Conservation (phyloP, 805 yeast genomes). For the Spathaspora arborariae region DNA sequence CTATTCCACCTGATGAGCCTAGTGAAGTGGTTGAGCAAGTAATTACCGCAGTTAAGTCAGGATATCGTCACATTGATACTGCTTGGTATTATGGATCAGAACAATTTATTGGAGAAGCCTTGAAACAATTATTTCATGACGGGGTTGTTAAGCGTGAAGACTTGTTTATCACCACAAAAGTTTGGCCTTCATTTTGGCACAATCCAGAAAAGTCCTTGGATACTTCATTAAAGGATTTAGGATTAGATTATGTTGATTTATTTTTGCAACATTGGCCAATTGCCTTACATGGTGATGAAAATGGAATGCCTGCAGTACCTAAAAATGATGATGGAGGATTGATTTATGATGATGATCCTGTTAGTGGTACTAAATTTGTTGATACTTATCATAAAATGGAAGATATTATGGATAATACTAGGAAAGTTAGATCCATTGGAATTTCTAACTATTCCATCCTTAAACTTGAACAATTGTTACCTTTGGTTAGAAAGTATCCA, state of each 20-base stretch:
- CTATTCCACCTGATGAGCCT: conserved; percentile 28
- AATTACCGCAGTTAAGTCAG: conserved; percentile 37
- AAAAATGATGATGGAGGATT: conserved; percentile 29
- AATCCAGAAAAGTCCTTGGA: conserved; percentile 40
- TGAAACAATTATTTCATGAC: conserved; percentile 44
- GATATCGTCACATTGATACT: conserved; percentile 55
- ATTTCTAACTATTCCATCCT: conserved; percentile 70
- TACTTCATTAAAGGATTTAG: conserved; percentile 33
- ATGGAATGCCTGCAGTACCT: conserved; percentile 37
- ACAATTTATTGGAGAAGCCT: conserved; percentile 38
- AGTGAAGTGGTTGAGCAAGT: conserved; percentile 30
- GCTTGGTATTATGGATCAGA: conserved; percentile 51
- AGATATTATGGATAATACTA: neutral
- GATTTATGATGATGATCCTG: conserved; percentile 29
- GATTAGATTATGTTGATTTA: conserved; percentile 44
- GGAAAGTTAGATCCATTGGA: conserved; percentile 63
- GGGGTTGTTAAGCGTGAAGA: conserved; percentile 49
- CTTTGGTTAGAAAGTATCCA: conserved; percentile 45
- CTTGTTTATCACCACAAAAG: conserved; percentile 33
- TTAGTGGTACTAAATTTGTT: conserved; percentile 24
- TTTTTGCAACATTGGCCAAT: conserved; percentile 50
- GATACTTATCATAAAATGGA: conserved; percentile 20
- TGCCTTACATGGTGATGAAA: conserved; percentile 33
- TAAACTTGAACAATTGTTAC: conserved; percentile 58
- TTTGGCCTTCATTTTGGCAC: conserved; percentile 42